Base-by-base conservation (phyloP, 768 basidiomycete genomes). In the Pleurotus djamor region DNA sequence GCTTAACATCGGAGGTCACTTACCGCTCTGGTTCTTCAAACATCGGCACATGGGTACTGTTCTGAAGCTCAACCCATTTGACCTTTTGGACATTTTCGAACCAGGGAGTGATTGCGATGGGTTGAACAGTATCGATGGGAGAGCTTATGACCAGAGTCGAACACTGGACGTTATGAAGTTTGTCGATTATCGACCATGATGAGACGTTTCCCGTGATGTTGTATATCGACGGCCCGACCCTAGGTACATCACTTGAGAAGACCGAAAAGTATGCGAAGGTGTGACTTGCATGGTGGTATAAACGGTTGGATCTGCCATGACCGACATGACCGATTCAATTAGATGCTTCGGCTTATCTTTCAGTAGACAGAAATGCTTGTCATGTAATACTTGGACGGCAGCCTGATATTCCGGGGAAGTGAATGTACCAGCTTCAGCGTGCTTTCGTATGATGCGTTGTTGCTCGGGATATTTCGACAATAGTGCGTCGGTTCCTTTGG, bases 161-260 rank as follows among this genome's bases (percentile, higher is more conserved):
- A 41, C 49, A 62, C 0, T 45, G 38, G 10, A 70, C 68, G n/a
- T 66, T 65, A 21, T 64, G 62, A 14, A 69, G 36, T 37, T 64
- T 64, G 10, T 63, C 60, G 28, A 67, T 62, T 28, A 71, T 63
- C 8, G 60, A 57, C 68, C 68, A 69, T 7, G 59, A 45, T 35
- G 65, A 64, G 16, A 69, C 37, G 4, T 57, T 62, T 14, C 69
- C 69, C 4, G 48, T 57, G 3, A 76, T 65, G 35, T 67, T 54
- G 57, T 78, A 79, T 34, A 71, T 68, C 36, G 70, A 72, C 3
- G 71, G 70, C 12, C 77, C 74, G 4, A 69, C 64, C 71, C 78
- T 79, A 41, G 9, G 10, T 52, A 14, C 5, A 32, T 38, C 13
- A 45, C 43, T 10, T 21, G 32, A 52, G 9, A 6, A 35, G n/a